Evolutionary conservation across 2,329 filamentous ascomycete genomes (phyloP), one percentile per base, ranked within the genome.

Genomic region (Exophiala bonariae): DNA sequence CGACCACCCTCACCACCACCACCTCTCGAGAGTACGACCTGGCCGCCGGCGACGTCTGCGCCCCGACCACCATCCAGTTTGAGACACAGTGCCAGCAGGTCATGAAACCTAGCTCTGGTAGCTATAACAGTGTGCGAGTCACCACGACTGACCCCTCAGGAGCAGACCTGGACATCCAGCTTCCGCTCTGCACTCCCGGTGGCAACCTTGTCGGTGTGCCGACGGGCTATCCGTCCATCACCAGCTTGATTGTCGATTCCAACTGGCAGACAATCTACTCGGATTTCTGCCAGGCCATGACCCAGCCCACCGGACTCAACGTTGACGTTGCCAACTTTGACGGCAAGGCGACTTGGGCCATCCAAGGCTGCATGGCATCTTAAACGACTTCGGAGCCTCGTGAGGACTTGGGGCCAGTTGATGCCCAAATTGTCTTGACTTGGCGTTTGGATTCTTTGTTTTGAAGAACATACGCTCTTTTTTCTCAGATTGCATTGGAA

Each of bases 321-420:
- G 32, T 34, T 14, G 32, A 34, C n/a, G 32, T 34, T 14, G 6
- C 32, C 32, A 34, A 34, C 32, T 34, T 34, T 34, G 32, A 34
- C 28, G 28, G 28, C 28, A 31, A 31, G 28, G 28, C 28, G 9
- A 31, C 28, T n/a, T 31, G 28, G 28, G 28, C 28, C 28, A 31
- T 31, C 28, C 28, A 31, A 31, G 28, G 28, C 28, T 31, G 28
- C 28, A 31, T 31, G 28, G 28, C 28, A 9, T 31, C 28, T 8
- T 31, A 31, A 31, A 31, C 28, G 28, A 31, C 28, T 31, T 31
- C 28, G 28, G 28, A 31, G n/a, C 28, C 8, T 8, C 28, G 28
- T 31, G 8, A n/a, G 28, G 8, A 8, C n/a, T 31, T 8, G 28
- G 28, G 28, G 28, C 8, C n/a, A n/a, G n/a, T n/a, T 31, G 28